Evolutionary conservation across 306 rosid species (phyloP), one percentile per base, ranked within the genome.

Genomic region (Vachellia collinsii): DNA sequence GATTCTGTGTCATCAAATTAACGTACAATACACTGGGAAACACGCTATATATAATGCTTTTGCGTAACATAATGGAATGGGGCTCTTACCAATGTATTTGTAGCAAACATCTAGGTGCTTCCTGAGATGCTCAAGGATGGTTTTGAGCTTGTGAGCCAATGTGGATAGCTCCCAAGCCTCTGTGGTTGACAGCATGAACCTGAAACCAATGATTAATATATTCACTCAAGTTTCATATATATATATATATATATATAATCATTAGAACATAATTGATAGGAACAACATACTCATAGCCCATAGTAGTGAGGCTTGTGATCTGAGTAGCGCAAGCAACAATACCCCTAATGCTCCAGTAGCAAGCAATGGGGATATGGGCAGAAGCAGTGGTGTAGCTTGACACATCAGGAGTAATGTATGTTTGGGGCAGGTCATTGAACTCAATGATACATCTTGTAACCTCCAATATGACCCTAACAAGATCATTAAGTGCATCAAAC

Each of bases 131-230:
- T 85, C 86, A 0, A 65, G 72, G 69, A 88, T 88, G 85, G 70
- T 88, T 76, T 77, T 88, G 53, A 90, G 91, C 70, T 90, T 90
- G 88, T 87, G 89, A 69, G 83, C 86, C 71, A 88, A 80, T n/a
- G 91, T 88, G 14, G 91, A 87, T 80, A 88, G 85, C 85, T 90
- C 94, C 94, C 94, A 88, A 47, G 94, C 77, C 42, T 90, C 94
- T 19, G 83, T 79, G 66, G 85, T 86, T 42, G 90, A 80, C 56
- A 85, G 39, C 77, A 84, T 78, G 82, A 77, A 79, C 86, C 94
- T 90, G 89, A 75, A 83, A 77, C 19, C 67, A 81, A 19, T 47
- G 41, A 41, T 38, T 17, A 44, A n/a, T 68, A 39, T 4, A 64
- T 19, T 75, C 48, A 63, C 14, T 68, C n/a, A 37, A 12, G 34